Evolutionary conservation across 2,329 filamentous ascomycete genomes (phyloP).

Genomic region (Hymenoscyphus scutula): DNA sequence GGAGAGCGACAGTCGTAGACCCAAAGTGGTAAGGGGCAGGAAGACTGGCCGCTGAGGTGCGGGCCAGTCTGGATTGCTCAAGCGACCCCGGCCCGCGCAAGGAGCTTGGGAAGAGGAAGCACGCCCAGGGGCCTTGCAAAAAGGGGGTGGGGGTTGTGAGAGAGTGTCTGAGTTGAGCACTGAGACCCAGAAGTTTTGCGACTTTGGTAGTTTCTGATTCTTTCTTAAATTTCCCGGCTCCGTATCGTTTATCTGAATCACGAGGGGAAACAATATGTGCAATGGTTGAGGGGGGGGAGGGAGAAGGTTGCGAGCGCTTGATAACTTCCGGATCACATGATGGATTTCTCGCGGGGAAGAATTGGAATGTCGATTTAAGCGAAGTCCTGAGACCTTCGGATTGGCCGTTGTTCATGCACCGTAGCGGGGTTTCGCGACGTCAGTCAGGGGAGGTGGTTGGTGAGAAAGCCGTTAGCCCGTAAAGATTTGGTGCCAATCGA

Average conservation of each 20-base stretch:
- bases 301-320: neutral
- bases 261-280: neutral
- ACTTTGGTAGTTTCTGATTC: neutral
- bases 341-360: neutral
- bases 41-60: neutral
- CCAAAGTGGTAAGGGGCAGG: neutral
- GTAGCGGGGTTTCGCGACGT: neutral
- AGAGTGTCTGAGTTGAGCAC: neutral
- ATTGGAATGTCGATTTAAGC: neutral
- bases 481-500: too few species aligned
- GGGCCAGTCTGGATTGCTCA: neutral
- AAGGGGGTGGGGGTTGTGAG: neutral
- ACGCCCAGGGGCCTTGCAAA: neutral
- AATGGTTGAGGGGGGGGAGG: neutral
- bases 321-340: neutral
- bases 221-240: neutral
- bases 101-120: neutral
- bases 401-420: neutral
- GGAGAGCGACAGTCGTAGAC: slow-evolving; percentile 2
- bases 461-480: neutral
- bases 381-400: neutral
- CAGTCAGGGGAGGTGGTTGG: neutral
- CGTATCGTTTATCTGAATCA: neutral
- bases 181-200: neutral
- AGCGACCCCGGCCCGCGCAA: neutral